Percentiles rank a stretch among this genome's conserved stretches.
Conservation (phyloP, 257 asterid species). For the Handroanthus guayacan region DNA sequence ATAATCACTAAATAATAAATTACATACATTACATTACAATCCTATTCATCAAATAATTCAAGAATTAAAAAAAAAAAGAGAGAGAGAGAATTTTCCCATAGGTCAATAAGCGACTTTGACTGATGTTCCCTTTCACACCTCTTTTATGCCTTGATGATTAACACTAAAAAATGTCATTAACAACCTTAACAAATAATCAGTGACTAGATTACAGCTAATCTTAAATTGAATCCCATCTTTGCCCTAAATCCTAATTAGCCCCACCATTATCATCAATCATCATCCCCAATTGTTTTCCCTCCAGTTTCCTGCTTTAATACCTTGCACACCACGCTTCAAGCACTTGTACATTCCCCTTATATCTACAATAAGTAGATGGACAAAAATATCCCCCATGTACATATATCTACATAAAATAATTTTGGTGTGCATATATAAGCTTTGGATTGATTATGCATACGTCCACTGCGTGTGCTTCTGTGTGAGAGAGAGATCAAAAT, state of each 20-base stretch:
- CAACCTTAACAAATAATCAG: neutral
- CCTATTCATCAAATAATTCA: too few relatives aligned
- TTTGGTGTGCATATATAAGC: slow-evolving; percentile 7
- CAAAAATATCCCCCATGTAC: slow-evolving; percentile 32
- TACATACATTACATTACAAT: too few relatives aligned
- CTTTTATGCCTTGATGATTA: neutral
- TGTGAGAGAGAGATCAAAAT: slow-evolving; percentile 42
- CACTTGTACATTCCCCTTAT: slow-evolving; percentile 39
- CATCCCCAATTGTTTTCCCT: slow-evolving; percentile 35
- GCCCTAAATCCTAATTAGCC: slow-evolving; percentile 34
- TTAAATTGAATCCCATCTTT: slow-evolving; percentile 28
- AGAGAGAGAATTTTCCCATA: too few relatives aligned
- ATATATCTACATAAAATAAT: too few relatives aligned
- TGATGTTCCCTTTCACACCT: neutral
- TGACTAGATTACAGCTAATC: slow-evolving; percentile 26
- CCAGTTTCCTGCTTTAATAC: slow-evolving; percentile 23
- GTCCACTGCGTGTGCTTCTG: slow-evolving; percentile 36
- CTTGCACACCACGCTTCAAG: slow-evolving; percentile 23
- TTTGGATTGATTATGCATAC: slow-evolving; percentile 22
- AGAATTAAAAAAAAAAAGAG: too few relatives aligned
- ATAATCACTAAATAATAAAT: too few relatives aligned
- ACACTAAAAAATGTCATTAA: neutral
- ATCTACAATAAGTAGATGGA: slow-evolving; percentile 17
- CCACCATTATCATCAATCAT: slow-evolving; percentile 34
- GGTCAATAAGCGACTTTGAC: neutral